Base-by-base conservation (phyloP, 139 green algal genomes). In the Coccomyxa sp. region DNA sequence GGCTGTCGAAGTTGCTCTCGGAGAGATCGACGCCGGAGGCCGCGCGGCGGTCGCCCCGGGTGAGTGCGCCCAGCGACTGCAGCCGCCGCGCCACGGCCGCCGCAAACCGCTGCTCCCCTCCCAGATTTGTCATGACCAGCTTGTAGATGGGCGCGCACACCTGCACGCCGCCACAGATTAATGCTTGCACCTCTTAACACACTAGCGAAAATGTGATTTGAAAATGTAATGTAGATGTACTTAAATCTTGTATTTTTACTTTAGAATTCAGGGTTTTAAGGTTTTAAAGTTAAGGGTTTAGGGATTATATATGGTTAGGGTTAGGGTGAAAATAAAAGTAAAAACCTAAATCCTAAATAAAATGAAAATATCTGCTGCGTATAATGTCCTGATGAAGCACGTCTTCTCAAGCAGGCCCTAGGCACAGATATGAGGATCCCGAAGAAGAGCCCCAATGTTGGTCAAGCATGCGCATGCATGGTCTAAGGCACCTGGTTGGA, bases 61-160 rank as follows among this genome's bases (percentile, higher is more conserved):
- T 98, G 25, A 98, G 90, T 32, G 95, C 95, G 0, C 95, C 95
- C 85, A 98, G 88, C 58, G 77, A 91, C 82, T 98, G 95, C 88
- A 98, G 90, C 27, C 95, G 92, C 30, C 92, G 82, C 7, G 95
- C 94, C 32, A 98, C 95, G 0, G 94, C 91, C 0, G 93, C 92
- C 21, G 91, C 92, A 90, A 98, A 98, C 15, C 95, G 91, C 76
- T 90, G 88, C 87, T 98, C 95, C 25, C 95, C 95, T 38, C 95
- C 95, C 71, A 96, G 78, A 32, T 89, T 88, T 3, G 92, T 98
- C 76, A 89, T 91, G 15, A 95, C 82, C 80, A 98, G 92, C 86
- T 92, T 93, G 88, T 86, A 95, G 25, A 91, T 66, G 30, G 90
- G 90, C 0, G 80, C 85, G 18, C 45, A 80, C 27, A 90, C 68